These are phyloP conservation scores for Aspergillus hiratsukae DNA, from an alignment of 2,329 filamentous ascomycete species.

Conservation along the genomic window DNA sequence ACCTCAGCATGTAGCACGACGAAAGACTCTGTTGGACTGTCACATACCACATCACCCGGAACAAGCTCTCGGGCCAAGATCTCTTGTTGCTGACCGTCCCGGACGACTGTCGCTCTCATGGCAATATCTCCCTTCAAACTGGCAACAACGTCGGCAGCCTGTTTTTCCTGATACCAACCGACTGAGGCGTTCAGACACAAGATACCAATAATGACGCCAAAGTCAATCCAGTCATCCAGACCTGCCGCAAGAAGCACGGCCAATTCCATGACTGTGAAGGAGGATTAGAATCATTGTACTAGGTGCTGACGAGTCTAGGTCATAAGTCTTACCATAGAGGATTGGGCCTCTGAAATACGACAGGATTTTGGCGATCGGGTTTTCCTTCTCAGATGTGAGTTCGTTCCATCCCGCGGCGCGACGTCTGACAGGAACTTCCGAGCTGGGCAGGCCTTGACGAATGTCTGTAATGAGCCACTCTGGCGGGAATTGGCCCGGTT, in stretches of 20 bases:
- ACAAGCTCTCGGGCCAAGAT: constrained; percentile 69
- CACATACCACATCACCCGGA: constrained; percentile 68
- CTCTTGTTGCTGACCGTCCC: constrained; percentile 61
- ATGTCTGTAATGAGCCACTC: constrained; percentile 68
- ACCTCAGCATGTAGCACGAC: constrained; percentile 13
- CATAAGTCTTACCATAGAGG: constrained; percentile 60
- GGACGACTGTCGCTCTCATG: constrained; percentile 65
- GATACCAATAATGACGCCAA: constrained; percentile 74
- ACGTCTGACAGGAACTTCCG: constrained; percentile 58
- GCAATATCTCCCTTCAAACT: constrained; percentile 74
- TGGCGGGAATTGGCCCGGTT: constrained; percentile 48
- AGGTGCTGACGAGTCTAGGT: neutral
- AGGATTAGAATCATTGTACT: constrained; percentile 10
- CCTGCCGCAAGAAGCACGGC: constrained; percentile 69
- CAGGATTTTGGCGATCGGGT: constrained; percentile 67
- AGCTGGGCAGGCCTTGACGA: constrained; percentile 55
- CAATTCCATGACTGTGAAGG: constrained; percentile 60
- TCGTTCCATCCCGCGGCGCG: constrained; percentile 68
- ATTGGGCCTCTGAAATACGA: constrained; percentile 72
- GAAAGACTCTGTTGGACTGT: neutral
- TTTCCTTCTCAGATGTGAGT: constrained; percentile 71
- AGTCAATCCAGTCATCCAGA: constrained; percentile 70
- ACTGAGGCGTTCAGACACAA: constrained; percentile 69
- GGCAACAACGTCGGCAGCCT: constrained; percentile 72
- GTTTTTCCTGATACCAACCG: constrained; percentile 79